Conservation (phyloP, 306 rosid genomes). For the Begonia fuchsioides region DNA sequence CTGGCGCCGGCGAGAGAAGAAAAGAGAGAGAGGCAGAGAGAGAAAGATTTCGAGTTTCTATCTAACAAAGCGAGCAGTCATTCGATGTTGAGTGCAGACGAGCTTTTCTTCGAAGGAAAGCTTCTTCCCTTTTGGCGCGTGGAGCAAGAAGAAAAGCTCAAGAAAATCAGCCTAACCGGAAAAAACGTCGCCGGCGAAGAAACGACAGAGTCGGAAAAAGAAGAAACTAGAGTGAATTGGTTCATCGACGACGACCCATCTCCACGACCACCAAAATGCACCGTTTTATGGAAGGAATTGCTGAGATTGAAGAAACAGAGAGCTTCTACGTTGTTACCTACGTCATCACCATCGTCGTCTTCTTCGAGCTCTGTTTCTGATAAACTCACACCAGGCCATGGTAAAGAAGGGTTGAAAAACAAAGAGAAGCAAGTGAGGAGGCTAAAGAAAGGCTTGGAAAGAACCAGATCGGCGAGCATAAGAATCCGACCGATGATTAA, state of each 20-base stretch:
- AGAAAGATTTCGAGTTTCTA: constrained; percentile 81
- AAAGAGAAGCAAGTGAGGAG: constrained; percentile 57
- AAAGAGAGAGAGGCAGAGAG: constrained; percentile 27
- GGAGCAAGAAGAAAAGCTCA: constrained; percentile 73
- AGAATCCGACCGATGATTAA: constrained; percentile 92
- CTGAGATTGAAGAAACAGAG: constrained; percentile 94
- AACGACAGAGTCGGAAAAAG: constrained; percentile 8
- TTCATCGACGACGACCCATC: constrained; percentile 97
- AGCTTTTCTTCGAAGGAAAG: constrained; percentile 95
- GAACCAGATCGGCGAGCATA: constrained; percentile 83
- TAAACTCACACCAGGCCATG: constrained; percentile 38
- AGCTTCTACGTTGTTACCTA: constrained; percentile 52
- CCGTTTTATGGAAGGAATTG: constrained; percentile 93
- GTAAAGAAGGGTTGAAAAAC: constrained; percentile 29
- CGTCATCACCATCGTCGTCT: constrained; percentile 92
- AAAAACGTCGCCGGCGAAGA: constrained; percentile 29
- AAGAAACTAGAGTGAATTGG: constrained; percentile 63
- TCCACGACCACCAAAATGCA: constrained; percentile 97
- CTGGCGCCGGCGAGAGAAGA: constrained; percentile 20
- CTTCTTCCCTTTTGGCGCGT: constrained; percentile 83
- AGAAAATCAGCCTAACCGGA: constrained; percentile 44
- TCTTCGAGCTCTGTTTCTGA: constrained; percentile 55
- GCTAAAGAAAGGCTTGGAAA: constrained; percentile 75
- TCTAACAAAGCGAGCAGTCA: constrained; percentile 39
- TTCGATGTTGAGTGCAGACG: constrained; percentile 68